A percentile compares a stretch with the other conserved stretches of the same genome.
Evolutionary conservation across 257 asterid species (phyloP).

Genomic region (Leptodermis oblonga): DNA sequence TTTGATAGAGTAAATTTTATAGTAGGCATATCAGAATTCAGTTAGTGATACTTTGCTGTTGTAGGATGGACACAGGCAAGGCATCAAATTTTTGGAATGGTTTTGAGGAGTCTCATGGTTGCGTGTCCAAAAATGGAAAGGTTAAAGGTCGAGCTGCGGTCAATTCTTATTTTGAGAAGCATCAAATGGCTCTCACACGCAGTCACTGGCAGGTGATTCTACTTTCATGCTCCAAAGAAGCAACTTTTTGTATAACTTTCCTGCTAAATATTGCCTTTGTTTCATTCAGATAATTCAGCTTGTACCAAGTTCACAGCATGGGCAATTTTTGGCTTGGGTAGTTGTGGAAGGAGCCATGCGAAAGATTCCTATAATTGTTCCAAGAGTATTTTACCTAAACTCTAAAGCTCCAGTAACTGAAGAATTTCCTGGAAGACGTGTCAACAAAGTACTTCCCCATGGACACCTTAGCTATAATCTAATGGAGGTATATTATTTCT

Average conservation of each 20-base stretch:
- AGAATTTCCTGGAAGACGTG: conserved; percentile 93
- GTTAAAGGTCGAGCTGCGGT: conserved; percentile 58
- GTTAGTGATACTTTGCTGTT: conserved; percentile 2
- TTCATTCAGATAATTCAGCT: conserved; percentile 79
- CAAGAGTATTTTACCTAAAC: conserved; percentile 88
- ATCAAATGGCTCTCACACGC: conserved; percentile 70
- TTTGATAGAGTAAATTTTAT: neutral
- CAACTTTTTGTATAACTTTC: neutral
- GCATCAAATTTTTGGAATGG: conserved; percentile 35
- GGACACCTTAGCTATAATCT: conserved; percentile 78
- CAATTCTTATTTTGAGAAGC: conserved; percentile 74
- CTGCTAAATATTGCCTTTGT: conserved; percentile 10
- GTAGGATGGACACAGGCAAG: conserved; percentile 54
- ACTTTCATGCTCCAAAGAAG: conserved; percentile 6
- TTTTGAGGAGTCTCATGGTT: conserved; percentile 31
- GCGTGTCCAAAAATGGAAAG: conserved; percentile 38
- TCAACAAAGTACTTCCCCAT: conserved; percentile 90
- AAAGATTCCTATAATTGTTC: conserved; percentile 65
- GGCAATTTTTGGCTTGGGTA: conserved; percentile 88
- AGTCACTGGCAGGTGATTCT: conserved; percentile 91
- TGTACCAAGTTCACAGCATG: conserved; percentile 59
- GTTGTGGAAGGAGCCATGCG: conserved; percentile 88
- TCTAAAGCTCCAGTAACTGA: conserved; percentile 94
- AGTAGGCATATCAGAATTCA: neutral
- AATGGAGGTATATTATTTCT: conserved; percentile 58